Conservation (phyloP, 768 basidiomycete genomes). For the Psilocybe tampanensis region DNA sequence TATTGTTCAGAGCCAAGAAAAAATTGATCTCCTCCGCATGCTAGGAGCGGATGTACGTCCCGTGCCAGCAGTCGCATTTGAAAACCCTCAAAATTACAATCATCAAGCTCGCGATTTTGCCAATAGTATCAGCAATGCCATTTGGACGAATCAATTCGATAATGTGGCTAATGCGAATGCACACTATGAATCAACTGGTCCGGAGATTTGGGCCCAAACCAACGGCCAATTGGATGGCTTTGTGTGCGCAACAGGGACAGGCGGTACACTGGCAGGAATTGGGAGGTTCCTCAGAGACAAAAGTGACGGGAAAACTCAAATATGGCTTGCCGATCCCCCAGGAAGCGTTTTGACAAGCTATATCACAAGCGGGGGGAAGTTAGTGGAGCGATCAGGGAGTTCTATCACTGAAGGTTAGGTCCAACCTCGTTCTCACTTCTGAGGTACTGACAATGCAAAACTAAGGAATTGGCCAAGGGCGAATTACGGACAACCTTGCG, state of each 20-base stretch:
- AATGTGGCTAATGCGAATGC: slow-evolving; percentile 89
- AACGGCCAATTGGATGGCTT: slow-evolving; percentile 84
- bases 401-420: slow-evolving; percentile 87
- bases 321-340: slow-evolving; percentile 97
- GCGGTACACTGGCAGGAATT: slow-evolving; percentile 91
- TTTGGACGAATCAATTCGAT: slow-evolving; percentile 99
- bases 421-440: background rate
- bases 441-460: background rate
- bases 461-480: slow-evolving; percentile 94
- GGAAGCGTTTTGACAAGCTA: slow-evolving; percentile 91
- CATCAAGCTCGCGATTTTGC: slow-evolving; percentile 95
- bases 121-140: slow-evolving; percentile 68
- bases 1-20: slow-evolving; percentile 84
- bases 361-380: slow-evolving; percentile 75
- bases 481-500: slow-evolving; percentile 88
- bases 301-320: slow-evolving; percentile 75
- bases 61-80: slow-evolving; percentile 95
- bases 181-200: slow-evolving; percentile 91
- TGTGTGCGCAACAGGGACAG: slow-evolving; percentile 93
- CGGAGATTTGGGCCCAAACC: slow-evolving; percentile 95
- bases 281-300: slow-evolving; percentile 85
- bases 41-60: slow-evolving; percentile 96
- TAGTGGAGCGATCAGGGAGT: slow-evolving; percentile 77
- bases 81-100: slow-evolving; percentile 96
- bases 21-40: slow-evolving; percentile 97